Evolutionary conservation across 345 rosid species (phyloP).

Genomic region (Gynandropsis gynandra): DNA sequence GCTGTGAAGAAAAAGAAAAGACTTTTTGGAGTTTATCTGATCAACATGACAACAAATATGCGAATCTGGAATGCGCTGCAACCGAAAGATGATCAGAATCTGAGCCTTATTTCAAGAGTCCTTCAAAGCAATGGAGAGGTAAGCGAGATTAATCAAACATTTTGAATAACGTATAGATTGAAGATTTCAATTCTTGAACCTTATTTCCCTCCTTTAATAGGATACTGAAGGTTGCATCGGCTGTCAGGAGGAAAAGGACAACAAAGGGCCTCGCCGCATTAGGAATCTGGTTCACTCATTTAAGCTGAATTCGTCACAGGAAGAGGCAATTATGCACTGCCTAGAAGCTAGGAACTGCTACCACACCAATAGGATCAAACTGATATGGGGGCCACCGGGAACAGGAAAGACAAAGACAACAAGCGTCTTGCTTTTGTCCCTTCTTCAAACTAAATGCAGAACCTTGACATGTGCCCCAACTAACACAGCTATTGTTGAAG

Average conservation of each 20-base stretch:
- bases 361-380: constrained; percentile 24
- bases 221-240: constrained; percentile 20
- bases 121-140: constrained; percentile 21
- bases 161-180: background rate
- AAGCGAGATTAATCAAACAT: too few species aligned
- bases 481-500: constrained; percentile 34
- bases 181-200: background rate
- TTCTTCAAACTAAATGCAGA: constrained; percentile 32
- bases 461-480: constrained; percentile 43
- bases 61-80: constrained; percentile 36
- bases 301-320: constrained; percentile 34
- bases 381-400: too few species aligned
- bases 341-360: constrained; percentile 18
- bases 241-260: constrained; percentile 18
- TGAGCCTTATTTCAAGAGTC: constrained; percentile 26
- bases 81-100: constrained; percentile 19
- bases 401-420: too few species aligned
- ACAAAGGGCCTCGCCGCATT: constrained; percentile 32
- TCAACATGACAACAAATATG: constrained; percentile 31
- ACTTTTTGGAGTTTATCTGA: constrained; percentile 24
- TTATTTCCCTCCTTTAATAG: constrained; percentile 12
- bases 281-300: too few species aligned
- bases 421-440: constrained; percentile 25
- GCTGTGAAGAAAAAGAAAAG: constrained; percentile 8
- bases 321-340: constrained; percentile 30